These are phyloP conservation scores for Fusarium napiforme DNA, from an alignment of 2,329 filamentous ascomycete genomes.

Conservation along the genomic window DNA sequence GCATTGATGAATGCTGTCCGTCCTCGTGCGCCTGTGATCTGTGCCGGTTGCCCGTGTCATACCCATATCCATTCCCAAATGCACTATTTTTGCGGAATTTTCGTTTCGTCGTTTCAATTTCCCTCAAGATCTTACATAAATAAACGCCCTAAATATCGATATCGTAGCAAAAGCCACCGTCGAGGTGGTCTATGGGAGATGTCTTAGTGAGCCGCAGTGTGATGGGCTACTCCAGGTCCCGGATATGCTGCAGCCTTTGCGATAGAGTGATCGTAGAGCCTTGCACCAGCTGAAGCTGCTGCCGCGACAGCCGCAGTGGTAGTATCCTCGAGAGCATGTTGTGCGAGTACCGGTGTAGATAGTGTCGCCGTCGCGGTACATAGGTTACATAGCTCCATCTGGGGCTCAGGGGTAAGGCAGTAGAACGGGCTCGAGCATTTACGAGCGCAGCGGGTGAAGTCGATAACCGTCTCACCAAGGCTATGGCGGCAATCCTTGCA, in stretches of 20 bases:
- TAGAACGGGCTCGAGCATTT: constrained; percentile 47
- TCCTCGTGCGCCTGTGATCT: constrained; percentile 31
- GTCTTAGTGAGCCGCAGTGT: constrained; percentile 26
- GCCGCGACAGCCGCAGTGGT: constrained; percentile 18
- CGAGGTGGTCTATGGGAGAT: background rate
- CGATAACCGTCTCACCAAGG: constrained; percentile 47
- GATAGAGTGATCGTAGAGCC: constrained; percentile 35
- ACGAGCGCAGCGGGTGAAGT: constrained; percentile 45
- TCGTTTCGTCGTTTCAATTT: constrained; percentile 36
- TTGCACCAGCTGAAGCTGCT: constrained; percentile 17
- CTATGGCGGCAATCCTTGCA: constrained; percentile 43
- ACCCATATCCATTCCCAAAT: constrained; percentile 24
- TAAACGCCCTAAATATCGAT: constrained; percentile 15
- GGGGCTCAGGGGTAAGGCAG: constrained; percentile 43
- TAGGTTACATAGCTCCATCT: constrained; percentile 44
- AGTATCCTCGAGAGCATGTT: constrained; percentile 30
- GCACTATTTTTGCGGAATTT: constrained; percentile 17
- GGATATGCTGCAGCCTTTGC: constrained; percentile 29
- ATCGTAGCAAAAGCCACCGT: background rate
- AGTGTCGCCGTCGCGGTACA: constrained; percentile 35
- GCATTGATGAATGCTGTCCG: constrained; percentile 38
- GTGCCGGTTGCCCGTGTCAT: constrained; percentile 16
- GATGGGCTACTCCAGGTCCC: constrained; percentile 17
- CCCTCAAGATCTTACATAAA: constrained; percentile 26
- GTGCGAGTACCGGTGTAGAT: constrained; percentile 44